Evolutionary conservation across 805 yeast species (phyloP).

Genomic region (Maudiozyma pseudohumilis): DNA sequence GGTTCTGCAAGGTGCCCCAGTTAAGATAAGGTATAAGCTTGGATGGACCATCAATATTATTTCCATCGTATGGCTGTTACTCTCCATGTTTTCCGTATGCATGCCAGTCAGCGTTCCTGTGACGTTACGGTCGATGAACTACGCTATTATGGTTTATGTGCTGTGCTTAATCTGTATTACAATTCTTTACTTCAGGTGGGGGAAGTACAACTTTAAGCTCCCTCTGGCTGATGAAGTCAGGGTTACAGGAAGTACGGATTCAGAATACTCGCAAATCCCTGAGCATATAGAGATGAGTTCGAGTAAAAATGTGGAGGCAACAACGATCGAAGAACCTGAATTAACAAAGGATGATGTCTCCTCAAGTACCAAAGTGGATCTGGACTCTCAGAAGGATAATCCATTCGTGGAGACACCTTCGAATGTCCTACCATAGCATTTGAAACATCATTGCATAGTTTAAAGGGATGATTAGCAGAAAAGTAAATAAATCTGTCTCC

Average conservation of each 20-base stretch:
- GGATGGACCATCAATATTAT: conserved; percentile 57
- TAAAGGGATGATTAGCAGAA: no score
- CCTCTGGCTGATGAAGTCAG: conserved; percentile 35
- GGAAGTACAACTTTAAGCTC: conserved; percentile 49
- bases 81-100: conserved; percentile 54
- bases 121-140: conserved; percentile 34
- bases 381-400: not conserved
- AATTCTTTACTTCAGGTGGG: conserved; percentile 49
- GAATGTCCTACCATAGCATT: not conserved
- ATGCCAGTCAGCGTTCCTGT: conserved; percentile 59
- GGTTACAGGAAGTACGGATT: not conserved
- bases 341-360: no score
- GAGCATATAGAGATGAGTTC: not conserved
- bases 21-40: conserved; percentile 45
- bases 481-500: no score
- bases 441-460: no score
- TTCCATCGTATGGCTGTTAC: conserved; percentile 49
- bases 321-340: not conserved
- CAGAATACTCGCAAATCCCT: not conserved
- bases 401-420: conserved; percentile 1
- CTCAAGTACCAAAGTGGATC: not conserved
- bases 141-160: conserved; percentile 53
- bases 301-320: not conserved
- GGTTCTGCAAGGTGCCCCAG: conserved; percentile 58
- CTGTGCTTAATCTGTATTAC: conserved; percentile 41